Percentiles rank a stretch among this genome's conserved stretches.
These are phyloP conservation scores for Thuja plicata DNA, from an alignment of 83 land plant species.

Conservation along the genomic window DNA sequence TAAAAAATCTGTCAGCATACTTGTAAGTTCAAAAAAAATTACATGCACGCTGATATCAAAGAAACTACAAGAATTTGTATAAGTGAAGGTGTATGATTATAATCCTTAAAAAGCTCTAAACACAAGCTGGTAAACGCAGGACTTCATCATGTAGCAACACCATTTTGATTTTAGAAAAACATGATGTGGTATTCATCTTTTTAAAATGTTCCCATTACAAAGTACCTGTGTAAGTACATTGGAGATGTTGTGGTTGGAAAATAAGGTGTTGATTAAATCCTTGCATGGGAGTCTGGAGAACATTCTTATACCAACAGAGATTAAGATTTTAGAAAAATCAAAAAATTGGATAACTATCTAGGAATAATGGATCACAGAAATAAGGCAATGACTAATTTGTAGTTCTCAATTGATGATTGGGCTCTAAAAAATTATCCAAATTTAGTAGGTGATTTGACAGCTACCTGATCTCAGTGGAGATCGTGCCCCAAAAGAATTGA, in stretches of 20 bases:
- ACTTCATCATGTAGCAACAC: neutral
- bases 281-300: neutral
- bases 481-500: neutral
- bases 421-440: neutral
- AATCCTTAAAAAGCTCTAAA: neutral
- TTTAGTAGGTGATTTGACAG: neutral
- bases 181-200: neutral
- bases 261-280: neutral
- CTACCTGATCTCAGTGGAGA: neutral
- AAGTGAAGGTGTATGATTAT: neutral
- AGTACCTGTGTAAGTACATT: neutral
- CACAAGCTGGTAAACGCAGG: neutral
- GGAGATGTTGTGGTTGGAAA: neutral
- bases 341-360: too few species aligned
- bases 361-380: neutral
- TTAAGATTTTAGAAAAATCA: neutral
- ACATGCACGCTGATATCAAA: neutral
- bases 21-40: neutral
- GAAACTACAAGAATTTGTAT: neutral
- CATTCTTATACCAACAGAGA: neutral
- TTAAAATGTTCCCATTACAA: neutral
- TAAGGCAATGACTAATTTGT: neutral
- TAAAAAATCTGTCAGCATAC: neutral
- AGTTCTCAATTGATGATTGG: neutral
- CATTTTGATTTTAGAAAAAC: neutral